Evolutionary conservation across 2,329 filamentous ascomycete species (phyloP).

Genomic region (Ceratocystis lukuohia): DNA sequence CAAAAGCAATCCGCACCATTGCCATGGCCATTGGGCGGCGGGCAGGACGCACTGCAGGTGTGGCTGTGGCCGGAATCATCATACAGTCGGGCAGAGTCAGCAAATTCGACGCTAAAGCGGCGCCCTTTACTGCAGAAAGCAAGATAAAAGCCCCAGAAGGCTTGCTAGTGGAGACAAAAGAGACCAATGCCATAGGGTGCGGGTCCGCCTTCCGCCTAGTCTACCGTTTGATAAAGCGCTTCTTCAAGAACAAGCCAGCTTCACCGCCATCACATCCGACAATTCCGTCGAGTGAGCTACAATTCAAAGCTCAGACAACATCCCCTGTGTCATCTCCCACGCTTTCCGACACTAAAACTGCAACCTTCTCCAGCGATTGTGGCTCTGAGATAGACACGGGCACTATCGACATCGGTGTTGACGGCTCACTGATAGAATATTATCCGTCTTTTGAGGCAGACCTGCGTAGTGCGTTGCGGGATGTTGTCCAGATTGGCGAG

Average conservation of each 20-base stretch:
- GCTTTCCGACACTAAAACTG: background rate
- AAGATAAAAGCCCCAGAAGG: background rate
- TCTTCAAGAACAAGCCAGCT: background rate
- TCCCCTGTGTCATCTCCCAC: background rate
- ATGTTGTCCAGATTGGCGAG: conserved; percentile 46
- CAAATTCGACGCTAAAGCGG: background rate
- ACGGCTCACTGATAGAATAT: conserved; percentile 59
- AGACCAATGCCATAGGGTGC: background rate
- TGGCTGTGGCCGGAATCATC: conserved; percentile 22
- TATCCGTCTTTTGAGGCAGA: conserved; percentile 56
- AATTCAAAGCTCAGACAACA: background rate
- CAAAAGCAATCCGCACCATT: conserved; percentile 46
- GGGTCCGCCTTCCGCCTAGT: background rate
- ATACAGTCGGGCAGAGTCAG: conserved; percentile 21
- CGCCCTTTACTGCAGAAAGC: background rate
- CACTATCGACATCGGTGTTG: conserved; percentile 53
- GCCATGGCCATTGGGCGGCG: conserved; percentile 27
- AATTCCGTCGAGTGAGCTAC: background rate
- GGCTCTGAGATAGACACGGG: conserved; percentile 26
- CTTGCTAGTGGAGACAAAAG: background rate
- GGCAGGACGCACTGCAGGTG: conserved; percentile 22
- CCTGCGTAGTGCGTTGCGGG: conserved; percentile 48
- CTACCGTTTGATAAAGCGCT: background rate
- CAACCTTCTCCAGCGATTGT: background rate
- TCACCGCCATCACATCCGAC: background rate